Conservation (phyloP, 495 filamentous ascomycete species). For the Lophiostoma macrostomum region DNA sequence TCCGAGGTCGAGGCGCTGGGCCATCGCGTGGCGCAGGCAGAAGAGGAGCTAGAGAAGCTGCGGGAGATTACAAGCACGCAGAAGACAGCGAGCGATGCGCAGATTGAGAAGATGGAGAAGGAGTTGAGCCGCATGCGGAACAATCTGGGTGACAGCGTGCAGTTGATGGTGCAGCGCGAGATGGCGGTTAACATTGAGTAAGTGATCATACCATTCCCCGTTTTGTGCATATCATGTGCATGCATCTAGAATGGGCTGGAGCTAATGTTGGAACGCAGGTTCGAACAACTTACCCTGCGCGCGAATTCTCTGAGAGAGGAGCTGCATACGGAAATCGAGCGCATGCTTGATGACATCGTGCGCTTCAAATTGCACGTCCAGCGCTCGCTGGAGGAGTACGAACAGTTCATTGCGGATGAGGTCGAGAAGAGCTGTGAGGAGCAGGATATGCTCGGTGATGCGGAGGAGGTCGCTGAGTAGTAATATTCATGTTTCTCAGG, state of each 20-base stretch:
- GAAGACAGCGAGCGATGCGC: slow-evolving; percentile 79
- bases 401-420: slow-evolving; percentile 86
- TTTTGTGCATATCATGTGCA: no score
- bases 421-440: slow-evolving; percentile 68
- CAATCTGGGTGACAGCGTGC: slow-evolving; percentile 79
- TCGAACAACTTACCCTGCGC: slow-evolving; percentile 81
- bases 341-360: slow-evolving; percentile 94
- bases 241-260: no score
- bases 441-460: slow-evolving; percentile 33
- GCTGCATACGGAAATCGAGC: slow-evolving; percentile 91
- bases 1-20: slow-evolving; percentile 90
- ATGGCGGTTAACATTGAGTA: slow-evolving; percentile 96
- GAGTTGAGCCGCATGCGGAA: slow-evolving; percentile 89
- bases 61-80: slow-evolving; percentile 86
- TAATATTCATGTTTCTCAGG: slow-evolving; percentile 1
- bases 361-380: slow-evolving; percentile 98
- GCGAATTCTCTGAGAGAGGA: slow-evolving; percentile 86
- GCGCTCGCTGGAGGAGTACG: slow-evolving; percentile 85
- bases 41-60: slow-evolving; percentile 90
- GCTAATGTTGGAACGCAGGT: no score
- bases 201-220: slow-evolving; percentile 37
- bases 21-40: slow-evolving; percentile 75
- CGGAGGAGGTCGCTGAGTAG: slow-evolving; percentile 20
- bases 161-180: slow-evolving; percentile 90
- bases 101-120: slow-evolving; percentile 98